Conservation (phyloP, 1,284 basidiomycete species). For the Ceratobasidium sp. region DNA sequence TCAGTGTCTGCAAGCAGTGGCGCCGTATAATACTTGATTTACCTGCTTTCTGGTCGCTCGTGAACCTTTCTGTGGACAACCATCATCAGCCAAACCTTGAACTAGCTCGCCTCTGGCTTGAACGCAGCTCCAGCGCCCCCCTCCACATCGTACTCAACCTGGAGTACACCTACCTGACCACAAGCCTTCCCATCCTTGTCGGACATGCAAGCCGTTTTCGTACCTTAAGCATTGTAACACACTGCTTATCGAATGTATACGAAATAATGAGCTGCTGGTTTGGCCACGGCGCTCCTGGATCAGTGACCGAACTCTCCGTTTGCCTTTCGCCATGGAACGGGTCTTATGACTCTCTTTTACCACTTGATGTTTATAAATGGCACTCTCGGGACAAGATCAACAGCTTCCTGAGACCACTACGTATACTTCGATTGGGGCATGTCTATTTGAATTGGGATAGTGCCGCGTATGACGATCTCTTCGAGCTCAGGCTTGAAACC, state of each 20-base stretch:
- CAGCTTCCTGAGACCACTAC: background rate
- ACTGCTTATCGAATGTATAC: background rate
- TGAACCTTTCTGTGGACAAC: background rate
- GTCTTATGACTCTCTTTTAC: background rate
- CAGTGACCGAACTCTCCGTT: background rate
- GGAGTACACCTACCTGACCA: too few species aligned
- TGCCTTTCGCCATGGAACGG: background rate
- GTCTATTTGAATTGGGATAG: background rate
- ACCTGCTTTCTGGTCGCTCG: background rate
- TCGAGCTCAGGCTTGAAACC: background rate
- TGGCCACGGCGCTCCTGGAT: background rate
- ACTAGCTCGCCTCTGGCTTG: background rate
- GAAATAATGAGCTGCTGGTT: background rate
- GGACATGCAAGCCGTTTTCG: conserved; percentile 12
- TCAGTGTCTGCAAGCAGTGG: conserved; percentile 1
- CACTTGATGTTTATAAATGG: background rate
- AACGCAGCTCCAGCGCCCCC: background rate
- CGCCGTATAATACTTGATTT: background rate
- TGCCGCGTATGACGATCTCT: background rate
- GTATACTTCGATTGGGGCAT: background rate
- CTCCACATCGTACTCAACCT: background rate
- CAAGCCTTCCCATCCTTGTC: background rate
- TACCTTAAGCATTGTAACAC: background rate
- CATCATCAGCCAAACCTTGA: background rate
- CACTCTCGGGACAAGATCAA: background rate